These are phyloP conservation scores for Daldinia grandis DNA, from an alignment of 495 filamentous ascomycete species.

Conservation along the genomic window DNA sequence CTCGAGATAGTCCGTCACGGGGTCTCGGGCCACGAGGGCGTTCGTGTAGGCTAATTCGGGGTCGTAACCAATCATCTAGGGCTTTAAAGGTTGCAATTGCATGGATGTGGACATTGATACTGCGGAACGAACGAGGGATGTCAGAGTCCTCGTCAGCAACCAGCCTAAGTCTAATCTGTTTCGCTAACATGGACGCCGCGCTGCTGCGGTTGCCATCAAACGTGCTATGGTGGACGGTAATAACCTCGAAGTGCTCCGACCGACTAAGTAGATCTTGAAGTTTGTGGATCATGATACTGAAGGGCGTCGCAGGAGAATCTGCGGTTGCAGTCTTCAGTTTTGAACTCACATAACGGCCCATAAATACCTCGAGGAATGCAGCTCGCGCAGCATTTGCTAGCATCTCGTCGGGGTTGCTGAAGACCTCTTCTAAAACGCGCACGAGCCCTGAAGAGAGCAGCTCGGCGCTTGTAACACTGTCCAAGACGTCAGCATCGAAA, in stretches of 20 bases:
- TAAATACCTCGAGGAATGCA: slow-evolving; percentile 93
- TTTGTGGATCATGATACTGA: slow-evolving; percentile 92
- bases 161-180: slow-evolving; percentile 90
- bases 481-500: slow-evolving; percentile 84
- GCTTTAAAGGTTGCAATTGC: slow-evolving; percentile 98
- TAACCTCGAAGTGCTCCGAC: slow-evolving; percentile 96
- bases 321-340: slow-evolving; percentile 69
- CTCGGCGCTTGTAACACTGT: slow-evolving; percentile 98
- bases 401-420: slow-evolving; percentile 70
- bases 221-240: slow-evolving; percentile 92
- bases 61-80: slow-evolving; percentile 93
- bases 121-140: slow-evolving; percentile 83
- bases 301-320: slow-evolving; percentile 76
- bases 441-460: slow-evolving; percentile 90
- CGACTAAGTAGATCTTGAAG: slow-evolving; percentile 94
- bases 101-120: slow-evolving; percentile 98
- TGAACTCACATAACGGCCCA: slow-evolving; percentile 72
- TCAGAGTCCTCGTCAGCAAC: slow-evolving; percentile 90
- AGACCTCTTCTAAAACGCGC: slow-evolving; percentile 79
- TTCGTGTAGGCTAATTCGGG: slow-evolving; percentile 85
- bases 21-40: slow-evolving; percentile 73
- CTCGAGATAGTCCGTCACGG: slow-evolving; percentile 71
- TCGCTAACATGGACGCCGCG: slow-evolving; percentile 93
- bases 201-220: slow-evolving; percentile 93
- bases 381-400: slow-evolving; percentile 72